Evolutionary conservation across 805 yeast genomes (phyloP).

Genomic region (Lachancea meyersii): DNA sequence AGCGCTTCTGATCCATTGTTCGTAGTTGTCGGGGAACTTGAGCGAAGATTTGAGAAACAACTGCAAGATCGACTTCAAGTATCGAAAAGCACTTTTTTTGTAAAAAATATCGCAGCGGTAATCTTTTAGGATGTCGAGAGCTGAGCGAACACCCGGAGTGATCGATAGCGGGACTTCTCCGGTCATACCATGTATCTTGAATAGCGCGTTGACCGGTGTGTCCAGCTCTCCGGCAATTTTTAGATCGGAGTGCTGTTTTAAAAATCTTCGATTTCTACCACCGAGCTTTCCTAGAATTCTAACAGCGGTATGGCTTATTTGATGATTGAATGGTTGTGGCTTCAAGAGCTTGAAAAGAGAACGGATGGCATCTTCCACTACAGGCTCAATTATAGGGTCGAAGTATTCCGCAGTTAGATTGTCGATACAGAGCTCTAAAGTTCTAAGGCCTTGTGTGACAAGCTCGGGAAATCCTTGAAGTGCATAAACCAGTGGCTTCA

Average conservation of each 20-base stretch:
- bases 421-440: constrained; percentile 92
- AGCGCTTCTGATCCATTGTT: constrained; percentile 43
- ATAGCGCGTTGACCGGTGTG: constrained; percentile 62
- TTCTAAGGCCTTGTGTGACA: constrained; percentile 89
- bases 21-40: constrained; percentile 37
- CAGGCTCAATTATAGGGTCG: constrained; percentile 96
- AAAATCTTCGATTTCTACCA: constrained; percentile 85
- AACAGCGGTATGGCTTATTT: constrained; percentile 90
- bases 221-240: constrained; percentile 47
- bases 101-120: constrained; percentile 52
- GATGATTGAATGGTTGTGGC: constrained; percentile 92
- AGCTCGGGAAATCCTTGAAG: constrained; percentile 85
- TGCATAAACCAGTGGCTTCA: constrained; percentile 88
- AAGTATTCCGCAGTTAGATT: constrained; percentile 93
- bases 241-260: constrained; percentile 68
- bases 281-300: constrained; percentile 92
- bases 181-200: constrained; percentile 63
- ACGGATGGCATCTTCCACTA: constrained; percentile 86
- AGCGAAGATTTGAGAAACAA: constrained; percentile 49
- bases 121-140: constrained; percentile 69
- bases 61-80: constrained; percentile 58
- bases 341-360: constrained; percentile 86
- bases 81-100: constrained; percentile 70
- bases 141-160: constrained; percentile 77
- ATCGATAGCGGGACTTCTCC: constrained; percentile 64